Evolutionary conservation across 176 grass and related monocot genomes (phyloP).

Genomic region (Oryza rufipogon): DNA sequence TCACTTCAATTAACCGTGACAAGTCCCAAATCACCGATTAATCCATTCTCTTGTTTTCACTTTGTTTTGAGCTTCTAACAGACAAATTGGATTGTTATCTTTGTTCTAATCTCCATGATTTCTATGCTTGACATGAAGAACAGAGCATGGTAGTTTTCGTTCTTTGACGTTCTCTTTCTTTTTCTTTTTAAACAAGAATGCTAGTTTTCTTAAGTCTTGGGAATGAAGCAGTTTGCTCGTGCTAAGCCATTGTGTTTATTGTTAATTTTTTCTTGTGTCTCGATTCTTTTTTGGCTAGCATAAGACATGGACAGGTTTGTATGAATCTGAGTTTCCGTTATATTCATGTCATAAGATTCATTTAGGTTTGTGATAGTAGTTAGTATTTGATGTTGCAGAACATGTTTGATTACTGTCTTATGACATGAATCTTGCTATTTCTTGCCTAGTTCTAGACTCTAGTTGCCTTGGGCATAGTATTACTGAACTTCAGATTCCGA

Average conservation of each 20-base stretch:
- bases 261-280: too few species aligned
- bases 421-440: neutral
- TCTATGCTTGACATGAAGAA: neutral
- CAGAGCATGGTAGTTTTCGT: neutral
- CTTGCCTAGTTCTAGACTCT: neutral
- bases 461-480: neutral
- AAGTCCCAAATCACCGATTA: neutral
- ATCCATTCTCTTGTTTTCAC: neutral
- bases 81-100: neutral
- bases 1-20: neutral
- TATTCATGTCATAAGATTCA: neutral
- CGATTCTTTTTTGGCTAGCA: neutral
- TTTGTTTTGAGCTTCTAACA: neutral
- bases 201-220: neutral
- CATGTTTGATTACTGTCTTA: neutral
- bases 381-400: neutral
- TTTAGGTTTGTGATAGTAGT: too few species aligned
- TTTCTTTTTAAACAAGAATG: neutral
- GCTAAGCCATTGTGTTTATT: neutral
- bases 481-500: neutral
- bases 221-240: neutral
- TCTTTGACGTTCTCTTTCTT: neutral
- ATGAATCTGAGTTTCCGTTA: neutral
- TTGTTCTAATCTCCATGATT: slow-evolving; percentile 1
- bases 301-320: neutral